Evolutionary conservation across 2,329 filamentous ascomycete species (phyloP).

Genomic region (Neopestalotiopsis sp.): DNA sequence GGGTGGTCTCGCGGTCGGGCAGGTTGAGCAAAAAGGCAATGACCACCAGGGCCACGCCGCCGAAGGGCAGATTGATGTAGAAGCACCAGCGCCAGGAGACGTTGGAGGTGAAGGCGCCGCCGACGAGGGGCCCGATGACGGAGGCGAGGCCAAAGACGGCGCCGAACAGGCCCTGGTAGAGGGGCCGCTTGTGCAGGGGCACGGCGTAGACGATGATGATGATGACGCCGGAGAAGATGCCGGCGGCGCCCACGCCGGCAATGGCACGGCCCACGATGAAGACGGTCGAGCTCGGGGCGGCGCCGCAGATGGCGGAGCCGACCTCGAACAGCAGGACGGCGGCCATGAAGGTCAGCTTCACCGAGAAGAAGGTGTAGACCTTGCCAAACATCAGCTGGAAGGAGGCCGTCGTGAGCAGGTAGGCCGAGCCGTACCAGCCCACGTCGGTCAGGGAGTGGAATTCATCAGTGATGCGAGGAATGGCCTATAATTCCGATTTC

Average conservation of each 20-base stretch:
- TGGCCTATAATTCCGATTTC: conserved; percentile 29
- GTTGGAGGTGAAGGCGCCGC: conserved; percentile 43
- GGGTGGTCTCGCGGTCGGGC: conserved; percentile 26
- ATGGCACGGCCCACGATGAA: conserved; percentile 49
- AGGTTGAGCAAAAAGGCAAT: conserved; percentile 35
- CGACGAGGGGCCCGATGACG: conserved; percentile 42
- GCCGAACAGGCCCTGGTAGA: conserved; percentile 42
- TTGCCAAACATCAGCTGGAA: conserved; percentile 48
- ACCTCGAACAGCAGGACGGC: conserved; percentile 42
- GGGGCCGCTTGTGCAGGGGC: conserved; percentile 39
- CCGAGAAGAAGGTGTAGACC: conserved; percentile 44
- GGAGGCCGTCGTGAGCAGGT: conserved; percentile 41
- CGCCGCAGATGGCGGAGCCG: conserved; percentile 46
- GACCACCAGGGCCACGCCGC: conserved; percentile 35
- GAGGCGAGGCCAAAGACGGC: conserved; percentile 42
- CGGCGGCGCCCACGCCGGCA: conserved; percentile 43
- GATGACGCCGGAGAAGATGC: conserved; percentile 44
- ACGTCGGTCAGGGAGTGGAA: conserved; percentile 44
- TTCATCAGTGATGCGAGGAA: conserved; percentile 45
- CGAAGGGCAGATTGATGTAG: conserved; percentile 46
- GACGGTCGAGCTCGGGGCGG: conserved; percentile 43
- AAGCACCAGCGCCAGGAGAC: conserved; percentile 47
- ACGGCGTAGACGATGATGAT: conserved; percentile 40
- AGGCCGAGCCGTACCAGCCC: conserved; percentile 47
- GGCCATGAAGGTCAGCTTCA: conserved; percentile 39